These are phyloP conservation scores for Dactylellina sp. DNA, from an alignment of 2,329 filamentous ascomycete species.

Conservation along the genomic window DNA sequence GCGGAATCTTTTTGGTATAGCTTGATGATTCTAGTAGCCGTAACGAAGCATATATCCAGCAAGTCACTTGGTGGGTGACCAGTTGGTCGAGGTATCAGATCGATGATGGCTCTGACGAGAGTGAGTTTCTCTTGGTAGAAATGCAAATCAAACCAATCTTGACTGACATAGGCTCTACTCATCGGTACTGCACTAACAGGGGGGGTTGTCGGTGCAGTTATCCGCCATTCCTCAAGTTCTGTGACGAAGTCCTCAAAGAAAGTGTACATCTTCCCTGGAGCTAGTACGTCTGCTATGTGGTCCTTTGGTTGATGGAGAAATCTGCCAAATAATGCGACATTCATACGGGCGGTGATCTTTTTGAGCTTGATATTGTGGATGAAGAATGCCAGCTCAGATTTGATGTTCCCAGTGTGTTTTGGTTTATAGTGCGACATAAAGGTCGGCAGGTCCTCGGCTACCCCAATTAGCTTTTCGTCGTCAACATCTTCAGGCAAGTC, in stretches of 20 bases:
- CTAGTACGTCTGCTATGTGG: constrained; percentile 48
- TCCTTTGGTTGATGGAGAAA: constrained; percentile 54
- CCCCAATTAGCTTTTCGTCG: constrained; percentile 61
- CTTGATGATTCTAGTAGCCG: constrained; percentile 51
- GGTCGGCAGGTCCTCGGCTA: constrained; percentile 50
- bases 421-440: constrained; percentile 55
- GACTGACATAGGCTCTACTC: constrained; percentile 46
- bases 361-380: constrained; percentile 57
- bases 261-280: constrained; percentile 54
- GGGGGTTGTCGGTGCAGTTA: constrained; percentile 42
- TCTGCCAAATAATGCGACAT: constrained; percentile 47
- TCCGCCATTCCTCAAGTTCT: constrained; percentile 53
- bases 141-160: constrained; percentile 55
- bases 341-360: constrained; percentile 55
- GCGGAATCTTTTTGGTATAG: constrained; percentile 53
- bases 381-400: constrained; percentile 55
- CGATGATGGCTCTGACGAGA: constrained; percentile 51
- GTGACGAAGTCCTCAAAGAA: constrained; percentile 55
- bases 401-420: constrained; percentile 51
- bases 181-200: constrained; percentile 48
- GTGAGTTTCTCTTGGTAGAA: constrained; percentile 56
- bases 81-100: constrained; percentile 46
- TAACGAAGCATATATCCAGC: constrained; percentile 55
- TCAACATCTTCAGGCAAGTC: constrained; percentile 63
- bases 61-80: constrained; percentile 53